Base-by-base conservation (phyloP, 306 rosid genomes). In the Nissolia schottii region DNA sequence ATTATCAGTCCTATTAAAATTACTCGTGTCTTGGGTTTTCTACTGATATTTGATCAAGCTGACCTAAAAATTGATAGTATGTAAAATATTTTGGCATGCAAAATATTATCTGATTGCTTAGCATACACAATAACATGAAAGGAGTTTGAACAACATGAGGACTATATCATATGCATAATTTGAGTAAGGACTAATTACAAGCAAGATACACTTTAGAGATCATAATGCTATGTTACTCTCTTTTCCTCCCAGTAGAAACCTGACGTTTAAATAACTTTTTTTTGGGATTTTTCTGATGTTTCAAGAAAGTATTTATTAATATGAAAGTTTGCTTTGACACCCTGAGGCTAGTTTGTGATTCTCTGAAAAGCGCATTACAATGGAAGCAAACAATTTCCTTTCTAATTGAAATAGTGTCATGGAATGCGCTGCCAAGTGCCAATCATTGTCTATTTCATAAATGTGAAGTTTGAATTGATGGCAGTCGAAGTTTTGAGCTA, bases 381-480 rank as follows among this genome's bases (percentile, higher is more conserved):
- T 38, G 38, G 49, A 61, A 50, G 53, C 66, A 60, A 51, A 41
- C 48, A 6, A 24, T 41, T 41, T 62, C 70, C 67, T 70, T 77
- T 22, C 48, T 7, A 27, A 65, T 65, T 35, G 50, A 79, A 71
- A 79, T 20, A 32, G 53, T 53, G 61, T 43, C 63, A 24, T 41
- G 43, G 27, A 40, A 41, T 71, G 73, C 27, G 43, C 16, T 72
- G 45, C 25, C 53, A 40, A 37, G 77, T 63, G 53, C 28, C 68
- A 78, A 54, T 20, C 45, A 66, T 54, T 43, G 55, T 3, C 75
- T 79, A 54, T 34, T 31, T 53, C 23, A 2, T 72, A 9, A 64
- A 46, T 19, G 9, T 58, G 20, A 43, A 62, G 24, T 34, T 65
- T 60, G 14, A 59, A 11, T 37, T 27, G 9, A 34, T 3, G 28